Conservation (phyloP, 2,329 filamentous ascomycete genomes). For the Geoglossum cookeanum region DNA sequence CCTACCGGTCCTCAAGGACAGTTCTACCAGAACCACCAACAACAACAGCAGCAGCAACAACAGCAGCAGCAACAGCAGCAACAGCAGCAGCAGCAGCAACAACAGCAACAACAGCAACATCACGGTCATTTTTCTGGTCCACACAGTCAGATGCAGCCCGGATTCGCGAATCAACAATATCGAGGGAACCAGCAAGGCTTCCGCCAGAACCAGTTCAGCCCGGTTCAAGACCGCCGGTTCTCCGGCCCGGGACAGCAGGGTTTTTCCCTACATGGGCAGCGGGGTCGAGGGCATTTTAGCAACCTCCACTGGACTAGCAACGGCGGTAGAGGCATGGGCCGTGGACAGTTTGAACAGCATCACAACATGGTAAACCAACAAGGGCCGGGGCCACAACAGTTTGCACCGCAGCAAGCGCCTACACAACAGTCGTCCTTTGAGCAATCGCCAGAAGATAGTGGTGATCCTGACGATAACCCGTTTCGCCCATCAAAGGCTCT, state of each 20-base stretch:
- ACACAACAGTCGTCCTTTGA: neutral
- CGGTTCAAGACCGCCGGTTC: constrained; percentile 25
- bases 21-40: constrained; percentile 29
- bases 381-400: constrained; percentile 16
- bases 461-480: constrained; percentile 38
- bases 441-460: constrained; percentile 18
- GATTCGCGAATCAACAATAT: constrained; percentile 27
- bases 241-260: constrained; percentile 27
- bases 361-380: constrained; percentile 4
- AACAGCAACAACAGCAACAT: neutral
- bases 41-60: too few species aligned
- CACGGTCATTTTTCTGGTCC: constrained; percentile 31
- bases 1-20: constrained; percentile 34
- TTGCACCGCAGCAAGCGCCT: constrained; percentile 15
- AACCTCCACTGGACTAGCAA: constrained; percentile 53
- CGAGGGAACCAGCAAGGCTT: constrained; percentile 36
- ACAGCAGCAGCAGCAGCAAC: constrained; percentile 9
- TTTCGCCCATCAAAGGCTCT: constrained; percentile 46
- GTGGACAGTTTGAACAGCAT: constrained; percentile 25
- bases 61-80: too few species aligned
- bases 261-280: constrained; percentile 23
- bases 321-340: constrained; percentile 27
- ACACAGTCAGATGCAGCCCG: constrained; percentile 36
- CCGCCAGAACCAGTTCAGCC: constrained; percentile 38
- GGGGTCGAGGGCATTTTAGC: constrained; percentile 42